These are phyloP conservation scores for Leishmania turanica DNA, from an alignment of 208 protist species.

Conservation along the genomic window DNA sequence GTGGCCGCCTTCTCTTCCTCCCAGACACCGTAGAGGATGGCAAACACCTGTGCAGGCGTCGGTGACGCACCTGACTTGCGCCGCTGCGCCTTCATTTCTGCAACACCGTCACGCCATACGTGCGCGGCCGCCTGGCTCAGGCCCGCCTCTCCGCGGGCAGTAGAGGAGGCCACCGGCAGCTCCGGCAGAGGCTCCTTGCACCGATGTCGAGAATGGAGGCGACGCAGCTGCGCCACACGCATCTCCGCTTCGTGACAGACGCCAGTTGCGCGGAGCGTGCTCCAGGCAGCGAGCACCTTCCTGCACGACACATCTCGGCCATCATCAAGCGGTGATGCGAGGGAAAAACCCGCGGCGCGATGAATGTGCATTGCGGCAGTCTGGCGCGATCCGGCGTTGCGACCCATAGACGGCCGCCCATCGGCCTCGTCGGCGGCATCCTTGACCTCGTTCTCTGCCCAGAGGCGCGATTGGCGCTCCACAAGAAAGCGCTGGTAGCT, in stretches of 20 bases:
- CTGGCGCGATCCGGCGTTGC: background rate
- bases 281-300: slow-evolving; percentile 32
- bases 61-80: slow-evolving; percentile 21
- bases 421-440: background rate
- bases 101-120: slow-evolving; percentile 17
- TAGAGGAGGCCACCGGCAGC: background rate
- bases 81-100: slow-evolving; percentile 30
- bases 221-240: slow-evolving; percentile 25
- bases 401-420: background rate
- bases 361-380: background rate
- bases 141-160: background rate
- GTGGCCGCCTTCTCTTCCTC: background rate
- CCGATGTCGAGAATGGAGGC: slow-evolving; percentile 12
- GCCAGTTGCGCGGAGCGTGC: slow-evolving; percentile 18
- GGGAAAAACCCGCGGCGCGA: background rate
- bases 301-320: slow-evolving; percentile 9
- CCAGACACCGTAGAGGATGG: slow-evolving; percentile 34
- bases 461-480: slow-evolving; percentile 8
- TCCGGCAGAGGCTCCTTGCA: slow-evolving; percentile 14
- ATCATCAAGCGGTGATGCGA: background rate
- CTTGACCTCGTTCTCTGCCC: background rate
- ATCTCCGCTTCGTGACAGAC: slow-evolving; percentile 8
- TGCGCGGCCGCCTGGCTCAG: background rate
- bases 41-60: slow-evolving; percentile 38
- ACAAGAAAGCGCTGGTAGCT: slow-evolving; percentile 24